These are phyloP conservation scores for Trichoderma reesei DNA, from an alignment of 495 filamentous ascomycete genomes.

Conservation along the genomic window DNA sequence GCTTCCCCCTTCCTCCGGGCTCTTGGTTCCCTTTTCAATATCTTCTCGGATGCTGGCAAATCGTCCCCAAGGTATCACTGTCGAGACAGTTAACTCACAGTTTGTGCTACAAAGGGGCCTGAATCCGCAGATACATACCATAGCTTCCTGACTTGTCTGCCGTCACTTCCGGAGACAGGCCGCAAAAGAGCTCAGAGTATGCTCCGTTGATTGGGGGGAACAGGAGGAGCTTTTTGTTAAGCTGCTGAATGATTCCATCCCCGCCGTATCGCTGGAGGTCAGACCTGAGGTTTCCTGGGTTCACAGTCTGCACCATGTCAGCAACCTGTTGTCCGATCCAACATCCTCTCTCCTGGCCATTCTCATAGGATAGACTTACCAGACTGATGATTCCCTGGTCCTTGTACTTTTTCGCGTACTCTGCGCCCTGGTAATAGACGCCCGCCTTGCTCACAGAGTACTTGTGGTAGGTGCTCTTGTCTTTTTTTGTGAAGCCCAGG, in stretches of 20 bases:
- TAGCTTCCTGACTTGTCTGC: slow-evolving; percentile 19
- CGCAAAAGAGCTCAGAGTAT: slow-evolving; percentile 38
- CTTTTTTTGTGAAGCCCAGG: slow-evolving; percentile 22
- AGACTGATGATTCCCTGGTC: slow-evolving; percentile 20
- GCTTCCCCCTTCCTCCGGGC: slow-evolving; percentile 29
- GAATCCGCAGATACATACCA: slow-evolving; percentile 12
- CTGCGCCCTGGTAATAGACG: slow-evolving; percentile 18
- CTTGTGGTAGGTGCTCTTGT: slow-evolving; percentile 16
- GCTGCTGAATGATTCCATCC: neutral
- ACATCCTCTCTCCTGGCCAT: slow-evolving; percentile 10
- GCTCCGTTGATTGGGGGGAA: slow-evolving; percentile 29
- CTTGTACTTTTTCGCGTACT: slow-evolving; percentile 20
- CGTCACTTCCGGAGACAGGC: slow-evolving; percentile 31
- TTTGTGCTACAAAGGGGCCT: neutral
- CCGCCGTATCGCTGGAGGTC: slow-evolving; percentile 26
- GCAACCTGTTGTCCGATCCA: neutral
- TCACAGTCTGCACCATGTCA: slow-evolving; percentile 13
- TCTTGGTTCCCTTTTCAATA: slow-evolving; percentile 21
- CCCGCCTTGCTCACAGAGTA: slow-evolving; percentile 32
- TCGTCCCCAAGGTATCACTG: slow-evolving; percentile 32
- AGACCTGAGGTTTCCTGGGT: slow-evolving; percentile 25
- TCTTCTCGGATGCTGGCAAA: slow-evolving; percentile 26
- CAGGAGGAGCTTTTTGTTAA: slow-evolving; percentile 10
- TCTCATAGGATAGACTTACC: neutral
- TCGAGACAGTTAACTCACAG: neutral